Conservation (phyloP, 2,329 filamentous ascomycete genomes). For the Fusarium nematophilum region DNA sequence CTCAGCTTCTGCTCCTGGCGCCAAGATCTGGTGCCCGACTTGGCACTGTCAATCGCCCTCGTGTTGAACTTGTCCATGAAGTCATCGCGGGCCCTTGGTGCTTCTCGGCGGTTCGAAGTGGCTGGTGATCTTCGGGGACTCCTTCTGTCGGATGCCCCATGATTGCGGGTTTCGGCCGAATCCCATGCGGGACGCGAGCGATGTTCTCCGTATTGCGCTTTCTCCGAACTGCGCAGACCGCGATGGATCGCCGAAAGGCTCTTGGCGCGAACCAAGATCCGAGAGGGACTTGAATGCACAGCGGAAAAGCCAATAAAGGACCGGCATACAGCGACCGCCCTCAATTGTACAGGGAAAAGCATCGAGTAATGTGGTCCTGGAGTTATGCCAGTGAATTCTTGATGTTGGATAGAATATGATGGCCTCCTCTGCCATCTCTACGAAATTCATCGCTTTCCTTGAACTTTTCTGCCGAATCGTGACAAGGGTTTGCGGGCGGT, state of each 20-base stretch:
- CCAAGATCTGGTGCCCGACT: conserved; percentile 43
- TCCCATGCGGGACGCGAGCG: conserved; percentile 19
- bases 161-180: conserved; percentile 1
- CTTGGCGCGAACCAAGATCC: conserved; percentile 41
- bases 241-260: conserved; percentile 75
- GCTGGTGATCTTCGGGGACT: conserved; percentile 1
- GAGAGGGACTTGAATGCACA: conserved; percentile 19
- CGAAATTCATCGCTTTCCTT: too few species aligned
- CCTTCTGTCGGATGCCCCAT: not conserved
- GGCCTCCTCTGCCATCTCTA: conserved; percentile 13
- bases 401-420: conserved; percentile 25
- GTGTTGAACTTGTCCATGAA: conserved; percentile 39
- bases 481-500: conserved; percentile 36
- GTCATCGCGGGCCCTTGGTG: conserved; percentile 18
- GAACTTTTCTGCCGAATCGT: conserved; percentile 45
- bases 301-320: conserved; percentile 24
- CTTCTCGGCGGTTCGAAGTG: conserved; percentile 6
- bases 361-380: conserved; percentile 41
- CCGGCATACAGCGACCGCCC: conserved; percentile 34
- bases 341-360: conserved; percentile 40
- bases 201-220: conserved; percentile 44
- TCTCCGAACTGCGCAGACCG: conserved; percentile 67
- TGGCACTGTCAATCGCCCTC: conserved; percentile 46
- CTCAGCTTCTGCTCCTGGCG: conserved; percentile 59
- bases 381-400: conserved; percentile 5